A percentile compares a stretch with the other conserved stretches of the same genome.
phyloP scores from a whole-genome alignment of 345 rosid genomes.

The Salix dunnii region DNA sequence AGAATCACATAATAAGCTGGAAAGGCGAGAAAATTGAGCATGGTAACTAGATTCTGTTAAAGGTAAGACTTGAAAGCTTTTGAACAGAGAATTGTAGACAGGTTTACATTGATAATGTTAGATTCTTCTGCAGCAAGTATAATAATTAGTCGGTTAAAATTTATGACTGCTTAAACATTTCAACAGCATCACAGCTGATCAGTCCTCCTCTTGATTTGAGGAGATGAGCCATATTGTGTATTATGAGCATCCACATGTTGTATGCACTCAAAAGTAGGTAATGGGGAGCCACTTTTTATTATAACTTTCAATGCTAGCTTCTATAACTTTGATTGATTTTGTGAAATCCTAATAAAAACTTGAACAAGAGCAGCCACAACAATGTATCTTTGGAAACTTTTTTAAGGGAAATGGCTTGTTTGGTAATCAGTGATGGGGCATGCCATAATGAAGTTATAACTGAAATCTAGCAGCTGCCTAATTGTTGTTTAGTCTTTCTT shows the following conservation, averaged over 20 bases:
- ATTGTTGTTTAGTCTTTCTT: neutral
- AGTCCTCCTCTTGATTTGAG: neutral
- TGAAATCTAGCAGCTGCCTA: neutral
- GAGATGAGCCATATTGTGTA: neutral
- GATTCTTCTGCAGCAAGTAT: no score
- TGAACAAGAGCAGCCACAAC: neutral
- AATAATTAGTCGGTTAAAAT: neutral
- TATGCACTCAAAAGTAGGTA: neutral
- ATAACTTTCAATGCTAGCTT: neutral
- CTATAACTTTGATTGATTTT: neutral
- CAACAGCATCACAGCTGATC: neutral
- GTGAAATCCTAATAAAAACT: neutral
- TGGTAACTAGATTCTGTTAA: neutral
- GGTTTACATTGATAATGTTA: neutral
- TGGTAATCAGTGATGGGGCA: neutral
- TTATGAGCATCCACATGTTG: neutral
- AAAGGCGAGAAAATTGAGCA: neutral
- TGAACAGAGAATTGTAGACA: neutral
- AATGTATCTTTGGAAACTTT: neutral
- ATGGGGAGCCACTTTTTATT: neutral
- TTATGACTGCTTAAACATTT: neutral
- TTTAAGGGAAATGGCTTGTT: neutral
- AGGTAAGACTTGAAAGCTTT: neutral
- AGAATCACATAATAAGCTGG: conserved; percentile 2
- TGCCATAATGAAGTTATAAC: neutral